phyloP scores from a whole-genome alignment of 495 filamentous ascomycete species.

The Saxophila tyrrhenica region DNA sequence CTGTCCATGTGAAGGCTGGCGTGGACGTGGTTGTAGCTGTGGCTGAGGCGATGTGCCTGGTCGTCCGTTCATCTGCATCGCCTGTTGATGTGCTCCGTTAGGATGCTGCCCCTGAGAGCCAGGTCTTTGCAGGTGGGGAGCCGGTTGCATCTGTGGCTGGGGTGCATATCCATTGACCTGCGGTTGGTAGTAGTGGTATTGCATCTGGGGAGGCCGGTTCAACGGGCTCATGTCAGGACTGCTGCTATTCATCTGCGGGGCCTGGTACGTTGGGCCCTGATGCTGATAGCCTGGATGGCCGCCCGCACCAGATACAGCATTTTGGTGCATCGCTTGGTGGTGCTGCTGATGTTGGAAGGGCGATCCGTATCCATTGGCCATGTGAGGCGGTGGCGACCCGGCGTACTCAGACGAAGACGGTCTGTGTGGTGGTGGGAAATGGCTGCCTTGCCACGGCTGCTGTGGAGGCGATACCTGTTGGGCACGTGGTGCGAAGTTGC shows the following conservation, averaged over 20 bases:
- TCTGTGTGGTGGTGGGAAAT: constrained; percentile 5
- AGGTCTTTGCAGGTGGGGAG: background rate
- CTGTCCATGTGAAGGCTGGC: background rate
- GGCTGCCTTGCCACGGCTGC: constrained; percentile 15
- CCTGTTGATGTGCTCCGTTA: background rate
- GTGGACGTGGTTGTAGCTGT: background rate
- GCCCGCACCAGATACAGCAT: constrained; percentile 7
- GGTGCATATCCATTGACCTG: background rate
- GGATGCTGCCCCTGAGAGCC: background rate
- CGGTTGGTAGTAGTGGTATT: background rate
- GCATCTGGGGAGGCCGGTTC: background rate
- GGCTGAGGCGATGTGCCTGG: background rate
- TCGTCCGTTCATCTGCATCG: background rate
- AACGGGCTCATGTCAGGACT: background rate
- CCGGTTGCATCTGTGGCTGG: background rate
- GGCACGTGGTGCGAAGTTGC: constrained; percentile 12
- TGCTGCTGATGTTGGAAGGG: constrained; percentile 13
- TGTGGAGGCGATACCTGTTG: constrained; percentile 8
- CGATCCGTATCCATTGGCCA: constrained; percentile 6
- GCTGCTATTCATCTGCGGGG: background rate
- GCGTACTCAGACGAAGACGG: constrained; percentile 10
- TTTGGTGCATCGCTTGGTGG: constrained; percentile 13
- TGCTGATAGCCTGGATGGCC: constrained; percentile 9
- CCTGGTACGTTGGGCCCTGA: background rate
- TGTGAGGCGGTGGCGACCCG: constrained; percentile 3